Percentiles rank a stretch among this genome's conserved stretches.
Conservation (phyloP, 805 yeast genomes). For the Nakazawaea anatomiae region DNA sequence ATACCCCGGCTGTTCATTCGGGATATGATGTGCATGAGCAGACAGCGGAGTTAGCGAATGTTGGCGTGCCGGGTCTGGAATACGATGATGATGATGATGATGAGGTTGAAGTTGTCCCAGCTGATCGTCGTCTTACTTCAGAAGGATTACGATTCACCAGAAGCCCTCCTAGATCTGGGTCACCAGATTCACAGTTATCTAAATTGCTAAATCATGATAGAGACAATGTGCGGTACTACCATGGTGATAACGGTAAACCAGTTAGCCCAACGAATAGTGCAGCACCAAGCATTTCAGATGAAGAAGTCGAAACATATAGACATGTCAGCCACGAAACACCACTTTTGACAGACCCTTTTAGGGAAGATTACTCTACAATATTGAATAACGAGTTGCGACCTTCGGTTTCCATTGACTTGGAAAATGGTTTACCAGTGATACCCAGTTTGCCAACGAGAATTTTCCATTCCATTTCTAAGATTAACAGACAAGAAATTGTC, state of each 20-base stretch:
- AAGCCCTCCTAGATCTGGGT: neutral
- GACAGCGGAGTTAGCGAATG: constrained; percentile 49
- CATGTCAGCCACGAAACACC: constrained; percentile 3
- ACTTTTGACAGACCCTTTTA: constrained; percentile 6
- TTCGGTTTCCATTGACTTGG: constrained; percentile 11
- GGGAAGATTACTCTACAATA: constrained; percentile 1
- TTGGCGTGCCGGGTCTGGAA: constrained; percentile 40
- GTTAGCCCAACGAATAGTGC: constrained; percentile 6
- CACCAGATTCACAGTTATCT: constrained; percentile 10
- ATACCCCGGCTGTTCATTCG: constrained; percentile 37
- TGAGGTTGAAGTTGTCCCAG: neutral
- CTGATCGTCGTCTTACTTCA: neutral
- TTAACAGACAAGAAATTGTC: constrained; percentile 18
- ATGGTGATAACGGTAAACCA: neutral
- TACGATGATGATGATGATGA: constrained; percentile 13
- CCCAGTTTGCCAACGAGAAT: neutral
- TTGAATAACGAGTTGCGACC: constrained; percentile 4
- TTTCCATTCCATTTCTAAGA: neutral
- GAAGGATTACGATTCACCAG: neutral
- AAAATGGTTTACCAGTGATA: constrained; percentile 6
- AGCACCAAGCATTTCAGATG: neutral
- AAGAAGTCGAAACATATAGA: constrained; percentile 1
- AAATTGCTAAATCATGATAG: constrained; percentile 4
- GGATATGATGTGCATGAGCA: constrained; percentile 49
- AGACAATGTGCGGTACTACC: neutral